These are phyloP conservation scores for Dothideomycetidae sp. DNA, from an alignment of 2,329 filamentous ascomycete genomes.

Conservation along the genomic window DNA sequence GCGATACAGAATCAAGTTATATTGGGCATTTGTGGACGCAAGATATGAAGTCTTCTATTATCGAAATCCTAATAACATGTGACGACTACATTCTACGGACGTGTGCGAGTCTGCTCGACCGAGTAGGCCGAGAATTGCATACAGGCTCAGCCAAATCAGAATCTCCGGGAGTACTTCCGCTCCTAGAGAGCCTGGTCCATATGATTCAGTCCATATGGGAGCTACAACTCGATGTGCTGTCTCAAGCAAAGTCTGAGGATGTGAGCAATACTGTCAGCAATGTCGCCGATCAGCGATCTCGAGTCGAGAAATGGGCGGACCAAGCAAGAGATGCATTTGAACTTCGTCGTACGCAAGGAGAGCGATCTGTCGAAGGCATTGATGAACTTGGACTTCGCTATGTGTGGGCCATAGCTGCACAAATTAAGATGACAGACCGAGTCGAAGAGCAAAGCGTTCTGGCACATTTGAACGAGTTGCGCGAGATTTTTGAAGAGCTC, in stretches of 20 bases:
- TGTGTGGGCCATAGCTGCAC: constrained; percentile 51
- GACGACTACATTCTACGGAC: constrained; percentile 42
- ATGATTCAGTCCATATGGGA: constrained; percentile 50
- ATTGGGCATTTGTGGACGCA: constrained; percentile 40
- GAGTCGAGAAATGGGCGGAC: constrained; percentile 45
- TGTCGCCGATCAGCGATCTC: constrained; percentile 41
- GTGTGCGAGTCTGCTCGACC: constrained; percentile 17
- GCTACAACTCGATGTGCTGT: constrained; percentile 52
- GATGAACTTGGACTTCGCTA: constrained; percentile 41
- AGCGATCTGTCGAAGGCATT: constrained; percentile 19
- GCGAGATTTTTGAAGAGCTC: constrained; percentile 35
- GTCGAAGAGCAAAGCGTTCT: constrained; percentile 45
- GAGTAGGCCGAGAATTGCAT: not conserved
- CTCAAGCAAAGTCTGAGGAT: constrained; percentile 45
- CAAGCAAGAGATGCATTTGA: constrained; percentile 42
- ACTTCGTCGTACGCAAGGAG: constrained; percentile 17
- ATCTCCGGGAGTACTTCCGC: not conserved
- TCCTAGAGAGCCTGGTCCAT: constrained; percentile 17
- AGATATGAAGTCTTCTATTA: constrained; percentile 39
- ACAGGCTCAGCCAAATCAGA: not conserved
- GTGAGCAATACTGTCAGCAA: constrained; percentile 40
- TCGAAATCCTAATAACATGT: constrained; percentile 38
- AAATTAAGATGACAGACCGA: constrained; percentile 42
- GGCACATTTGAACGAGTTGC: constrained; percentile 49
- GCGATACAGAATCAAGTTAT: constrained; percentile 33